Conservation (phyloP, 2,329 filamentous ascomycete species). For the Sporothrix dimorphospora region DNA sequence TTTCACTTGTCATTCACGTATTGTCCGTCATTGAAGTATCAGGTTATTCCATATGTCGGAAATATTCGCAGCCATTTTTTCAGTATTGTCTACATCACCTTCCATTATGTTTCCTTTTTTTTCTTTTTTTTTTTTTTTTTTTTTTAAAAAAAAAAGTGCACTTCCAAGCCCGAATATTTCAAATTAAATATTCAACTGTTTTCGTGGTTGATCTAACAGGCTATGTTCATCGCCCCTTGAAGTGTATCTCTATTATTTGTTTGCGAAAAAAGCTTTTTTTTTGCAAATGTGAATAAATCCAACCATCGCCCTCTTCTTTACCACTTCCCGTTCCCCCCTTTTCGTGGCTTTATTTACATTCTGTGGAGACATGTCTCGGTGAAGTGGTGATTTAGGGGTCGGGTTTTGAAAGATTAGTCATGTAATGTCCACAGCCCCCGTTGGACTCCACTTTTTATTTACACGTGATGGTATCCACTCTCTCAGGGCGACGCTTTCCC, state of each 20-base stretch:
- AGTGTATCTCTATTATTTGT: background rate
- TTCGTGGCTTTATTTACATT: background rate
- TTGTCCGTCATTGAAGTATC: too few species aligned
- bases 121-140: too few species aligned
- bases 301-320: background rate
- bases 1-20: background rate
- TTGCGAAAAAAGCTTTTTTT: background rate
- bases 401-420: background rate
- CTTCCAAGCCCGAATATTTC: too few species aligned
- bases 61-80: too few species aligned
- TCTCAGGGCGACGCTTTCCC: slow-evolving; percentile 1
- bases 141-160: too few species aligned
- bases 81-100: too few species aligned
- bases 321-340: background rate
- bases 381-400: background rate
- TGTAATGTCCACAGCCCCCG: background rate
- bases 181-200: too few species aligned
- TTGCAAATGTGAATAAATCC: background rate
- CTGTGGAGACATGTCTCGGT: background rate
- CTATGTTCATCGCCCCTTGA: too few species aligned
- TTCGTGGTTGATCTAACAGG: too few species aligned
- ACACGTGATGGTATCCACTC: background rate
- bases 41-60: too few species aligned
- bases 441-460: too few species aligned
- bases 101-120: too few species aligned